phyloP scores from a whole-genome alignment of 1,139 yeast genomes.

The Candida pseudoviswanathii region DNA sequence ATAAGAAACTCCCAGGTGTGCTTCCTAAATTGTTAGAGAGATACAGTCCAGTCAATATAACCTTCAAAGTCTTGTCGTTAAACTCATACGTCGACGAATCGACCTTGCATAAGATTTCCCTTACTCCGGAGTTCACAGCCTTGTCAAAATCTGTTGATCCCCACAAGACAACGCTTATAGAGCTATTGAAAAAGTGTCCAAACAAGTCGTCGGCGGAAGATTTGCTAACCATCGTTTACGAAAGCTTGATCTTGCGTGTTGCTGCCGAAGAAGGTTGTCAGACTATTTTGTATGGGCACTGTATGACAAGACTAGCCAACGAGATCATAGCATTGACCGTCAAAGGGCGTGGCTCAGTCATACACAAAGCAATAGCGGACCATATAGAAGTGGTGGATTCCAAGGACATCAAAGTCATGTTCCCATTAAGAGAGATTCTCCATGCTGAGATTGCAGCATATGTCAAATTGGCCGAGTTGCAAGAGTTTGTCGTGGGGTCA shows the following conservation, averaged over 20 bases:
- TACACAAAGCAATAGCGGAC: conserved; percentile 57
- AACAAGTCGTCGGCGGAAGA: conserved; percentile 69
- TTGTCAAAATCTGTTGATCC: conserved; percentile 15
- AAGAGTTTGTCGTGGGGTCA: conserved; percentile 22
- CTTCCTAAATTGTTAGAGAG: conserved; percentile 23
- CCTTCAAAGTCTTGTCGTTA: conserved; percentile 39
- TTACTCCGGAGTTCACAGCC: conserved; percentile 32
- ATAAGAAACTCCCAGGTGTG: conserved; percentile 19
- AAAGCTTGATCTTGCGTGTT: conserved; percentile 48
- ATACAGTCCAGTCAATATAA: conserved; percentile 29
- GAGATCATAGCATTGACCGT: conserved; percentile 77
- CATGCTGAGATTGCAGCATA: conserved; percentile 65
- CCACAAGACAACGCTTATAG: conserved; percentile 19
- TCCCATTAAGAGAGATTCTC: conserved; percentile 77
- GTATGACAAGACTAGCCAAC: conserved; percentile 84
- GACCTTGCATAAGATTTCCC: conserved; percentile 27
- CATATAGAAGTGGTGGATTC: conserved; percentile 31
- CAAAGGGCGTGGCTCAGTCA: conserved; percentile 83
- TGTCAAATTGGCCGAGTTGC: conserved; percentile 36
- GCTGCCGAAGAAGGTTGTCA: conserved; percentile 51
- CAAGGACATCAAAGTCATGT: conserved; percentile 46
- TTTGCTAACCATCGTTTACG: conserved; percentile 49
- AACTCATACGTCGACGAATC: conserved; percentile 35
- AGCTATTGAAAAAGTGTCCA: conserved; percentile 36
- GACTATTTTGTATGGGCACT: conserved; percentile 70